Evolutionary conservation across 441 rosid genomes (phyloP), one percentile per base, ranked within the genome.

Genomic region (Adansonia madagascariensis): DNA sequence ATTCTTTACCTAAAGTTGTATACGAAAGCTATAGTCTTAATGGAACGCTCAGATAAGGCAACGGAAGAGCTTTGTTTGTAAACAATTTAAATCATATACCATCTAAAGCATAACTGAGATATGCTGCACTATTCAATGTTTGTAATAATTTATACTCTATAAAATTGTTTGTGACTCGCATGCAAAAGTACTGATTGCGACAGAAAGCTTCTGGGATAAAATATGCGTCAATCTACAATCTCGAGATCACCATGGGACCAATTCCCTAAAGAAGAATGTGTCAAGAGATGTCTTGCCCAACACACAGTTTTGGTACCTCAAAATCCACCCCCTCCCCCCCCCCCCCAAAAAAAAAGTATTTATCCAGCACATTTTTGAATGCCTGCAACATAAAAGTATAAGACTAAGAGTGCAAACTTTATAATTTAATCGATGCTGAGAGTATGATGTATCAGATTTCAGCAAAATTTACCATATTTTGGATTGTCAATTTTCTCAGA

Each of bases 301-400:
- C 41, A 43, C 74, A 61, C 63, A 75, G 78, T 66, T 83, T 82
- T 35, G 70, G 83, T 69, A 78, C 71, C 71, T 85, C 79, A 70
- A 79, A 77, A 76, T 77, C 31, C 31, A 27, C 31, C 31, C 31
- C 31, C 31, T 27, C 27, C 31, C 31, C 31, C 31, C 31, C 31
- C 83, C 77, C 89, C 90, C 92, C 95, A 27, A 27, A 27, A 27
- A 27, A 27, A 27, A 27, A 2, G 67, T 84, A 89, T 73, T 92
- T 89, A 72, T 90, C 91, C 80, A 90, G 50, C 22, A 90, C 93
- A 81, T 84, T 89, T 84, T 89, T 77, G 88, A 89, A 87, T 71
- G 88, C 95, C 98, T 92, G 92, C 81, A 82, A 77, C 69, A 72
- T n/a, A 66, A 82, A 56, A 77, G 47, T 70, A 3, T 0, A 24